These are phyloP conservation scores for Heterobasidion occidentale DNA, from an alignment of 1,284 basidiomycete species.

Conservation along the genomic window DNA sequence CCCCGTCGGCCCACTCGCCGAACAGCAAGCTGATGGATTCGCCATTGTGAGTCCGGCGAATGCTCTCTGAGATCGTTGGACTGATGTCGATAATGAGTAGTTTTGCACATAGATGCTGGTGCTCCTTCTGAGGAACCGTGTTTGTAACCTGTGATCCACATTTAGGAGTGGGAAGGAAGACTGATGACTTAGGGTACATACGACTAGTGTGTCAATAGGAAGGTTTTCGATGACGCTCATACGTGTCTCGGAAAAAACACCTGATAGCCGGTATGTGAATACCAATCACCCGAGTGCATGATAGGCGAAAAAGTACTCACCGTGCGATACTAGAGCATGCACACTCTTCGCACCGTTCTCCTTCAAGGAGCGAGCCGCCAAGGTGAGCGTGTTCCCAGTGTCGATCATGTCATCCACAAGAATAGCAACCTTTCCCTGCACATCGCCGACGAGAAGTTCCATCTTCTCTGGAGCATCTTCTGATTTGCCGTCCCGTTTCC, in stretches of 20 bases:
- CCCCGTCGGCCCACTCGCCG: constrained; percentile 60
- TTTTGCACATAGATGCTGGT: constrained; percentile 49
- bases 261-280: constrained; percentile 30
- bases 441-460: constrained; percentile 97
- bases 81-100: constrained; percentile 80
- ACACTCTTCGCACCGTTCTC: constrained; percentile 87
- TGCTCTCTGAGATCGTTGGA: constrained; percentile 90
- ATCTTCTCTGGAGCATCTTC: constrained; percentile 65
- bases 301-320: constrained; percentile 32
- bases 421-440: constrained; percentile 88
- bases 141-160: constrained; percentile 64
- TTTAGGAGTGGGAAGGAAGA: constrained; percentile 1
- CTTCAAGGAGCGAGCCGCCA: constrained; percentile 80
- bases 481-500: constrained; percentile 66
- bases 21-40: constrained; percentile 84
- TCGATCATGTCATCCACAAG: constrained; percentile 99
- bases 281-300: constrained; percentile 1
- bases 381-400: constrained; percentile 80
- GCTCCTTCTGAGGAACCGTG: constrained; percentile 63
- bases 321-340: constrained; percentile 90
- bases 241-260: constrained; percentile 80
- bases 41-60: constrained; percentile 95
- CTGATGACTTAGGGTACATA: constrained; percentile 31
- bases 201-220: constrained; percentile 84
- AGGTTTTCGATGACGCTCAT: constrained; percentile 72